These are phyloP conservation scores for Boletus semigastroideus DNA, from an alignment of 1,284 basidiomycete genomes.

Conservation along the genomic window DNA sequence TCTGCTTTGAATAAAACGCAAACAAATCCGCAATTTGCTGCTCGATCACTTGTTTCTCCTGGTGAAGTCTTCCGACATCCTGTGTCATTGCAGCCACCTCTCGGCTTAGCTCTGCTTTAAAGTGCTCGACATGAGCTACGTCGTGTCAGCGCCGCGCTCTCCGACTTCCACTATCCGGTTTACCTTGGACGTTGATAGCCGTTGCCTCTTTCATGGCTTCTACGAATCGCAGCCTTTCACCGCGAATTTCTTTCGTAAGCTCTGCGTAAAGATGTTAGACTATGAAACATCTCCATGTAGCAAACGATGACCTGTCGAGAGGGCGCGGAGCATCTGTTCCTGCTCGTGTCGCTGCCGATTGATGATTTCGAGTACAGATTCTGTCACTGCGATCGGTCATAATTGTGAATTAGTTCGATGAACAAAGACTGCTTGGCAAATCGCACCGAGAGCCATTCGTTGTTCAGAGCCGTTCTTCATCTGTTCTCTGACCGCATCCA, in stretches of 20 bases:
- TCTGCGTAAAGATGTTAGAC: slow-evolving; percentile 44
- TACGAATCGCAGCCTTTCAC: slow-evolving; percentile 80
- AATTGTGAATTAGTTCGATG: background rate
- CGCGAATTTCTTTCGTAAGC: slow-evolving; percentile 77
- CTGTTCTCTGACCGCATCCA: slow-evolving; percentile 28
- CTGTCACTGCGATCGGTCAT: slow-evolving; percentile 42
- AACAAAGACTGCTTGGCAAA: background rate
- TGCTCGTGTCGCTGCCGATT: slow-evolving; percentile 70
- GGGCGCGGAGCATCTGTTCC: slow-evolving; percentile 59
- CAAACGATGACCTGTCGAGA: slow-evolving; percentile 55
- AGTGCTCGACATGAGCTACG: slow-evolving; percentile 78
- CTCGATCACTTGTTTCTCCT: slow-evolving; percentile 71
- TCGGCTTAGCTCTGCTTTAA: slow-evolving; percentile 74
- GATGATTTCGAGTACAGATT: slow-evolving; percentile 59
- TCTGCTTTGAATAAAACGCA: slow-evolving; percentile 70
- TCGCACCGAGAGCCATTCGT: slow-evolving; percentile 30
- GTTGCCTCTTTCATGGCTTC: slow-evolving; percentile 92
- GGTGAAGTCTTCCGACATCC: slow-evolving; percentile 71
- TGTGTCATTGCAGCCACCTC: slow-evolving; percentile 74
- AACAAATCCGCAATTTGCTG: slow-evolving; percentile 74
- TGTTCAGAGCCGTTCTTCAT: slow-evolving; percentile 26
- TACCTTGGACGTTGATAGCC: slow-evolving; percentile 78
- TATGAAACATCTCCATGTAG: background rate
- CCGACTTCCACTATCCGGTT: slow-evolving; percentile 21
- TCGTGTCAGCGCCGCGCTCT: slow-evolving; percentile 7